Evolutionary conservation across 1,139 yeast species (phyloP), one percentile per base, ranked within the genome.

Genomic region (Saccharomyces pastorianus): DNA sequence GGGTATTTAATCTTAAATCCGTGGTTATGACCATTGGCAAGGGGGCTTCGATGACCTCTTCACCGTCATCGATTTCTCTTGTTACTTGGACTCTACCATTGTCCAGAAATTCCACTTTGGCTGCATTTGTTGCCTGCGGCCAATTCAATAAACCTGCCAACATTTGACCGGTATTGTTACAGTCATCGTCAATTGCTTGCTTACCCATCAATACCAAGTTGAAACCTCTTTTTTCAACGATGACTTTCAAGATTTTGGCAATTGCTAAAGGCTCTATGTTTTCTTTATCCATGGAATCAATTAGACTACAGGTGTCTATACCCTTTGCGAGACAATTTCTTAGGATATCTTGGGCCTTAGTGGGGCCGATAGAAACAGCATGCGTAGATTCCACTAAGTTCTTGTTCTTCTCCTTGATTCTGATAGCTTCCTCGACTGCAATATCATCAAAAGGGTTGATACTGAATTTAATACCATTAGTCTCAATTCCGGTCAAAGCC

Each of bases 61-160:
- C 83, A 65, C 99, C 99, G 52, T 97, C 97, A 68, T 93, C 99
- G 53, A 91, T 83, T 75, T 93, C 99, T 67, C 97, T 81, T 47
- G 95, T 88, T 27, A 93, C 95, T 46, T 80, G 79, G 31, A 89
- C 85, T 53, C 73, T 71, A 52, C 80, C 83, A 29, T 76, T 80
- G 46, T 71, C 76, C 29, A 71, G 72, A n/a, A 70, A 55, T 53
- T 79, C 87, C 38, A 93, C 95, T 71, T 89, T 87, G 51, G 96
- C 85, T 7, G 98, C 99, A 69, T 90, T 88, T 48, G 97, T 91
- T 41, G 97, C 98, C 72, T 93, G 99, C 14, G 98, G 96, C 99
- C 99, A 93, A 66, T 85, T 82, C 71, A 93, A 79, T 60, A 93
- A 75, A 6, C 97, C 98, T 2, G 97, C 98, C 56, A 93, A 80